phyloP scores from a whole-genome alignment of 768 basidiomycete species.

The Kwoniella sp. region DNA sequence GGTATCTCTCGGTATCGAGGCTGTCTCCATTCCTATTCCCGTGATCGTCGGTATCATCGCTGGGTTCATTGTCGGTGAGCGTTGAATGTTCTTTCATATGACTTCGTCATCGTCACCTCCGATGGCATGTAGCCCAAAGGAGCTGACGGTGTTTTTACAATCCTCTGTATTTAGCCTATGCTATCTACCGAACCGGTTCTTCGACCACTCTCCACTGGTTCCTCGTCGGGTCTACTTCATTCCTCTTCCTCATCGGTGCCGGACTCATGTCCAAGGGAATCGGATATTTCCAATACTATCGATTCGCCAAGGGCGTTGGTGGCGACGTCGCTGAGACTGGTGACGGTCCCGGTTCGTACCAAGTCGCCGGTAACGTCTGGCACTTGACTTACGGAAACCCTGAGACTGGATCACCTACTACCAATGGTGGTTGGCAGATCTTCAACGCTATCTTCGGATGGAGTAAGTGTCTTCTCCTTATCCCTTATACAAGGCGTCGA shows the following conservation, averaged over 20 bases:
- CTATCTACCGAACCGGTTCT: conserved; percentile 55
- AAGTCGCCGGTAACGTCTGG: conserved; percentile 79
- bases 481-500: no score
- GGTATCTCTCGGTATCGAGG: conserved; percentile 78
- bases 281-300: conserved; percentile 70
- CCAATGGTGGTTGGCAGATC: conserved; percentile 58
- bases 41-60: conserved; percentile 80
- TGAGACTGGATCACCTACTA: conserved; percentile 40
- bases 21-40: conserved; percentile 84
- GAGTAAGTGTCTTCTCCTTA: conserved; percentile 36
- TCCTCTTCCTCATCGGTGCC: conserved; percentile 89
- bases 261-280: conserved; percentile 75
- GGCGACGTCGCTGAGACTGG: conserved; percentile 63
- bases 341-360: conserved; percentile 78
- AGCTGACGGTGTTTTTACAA: neutral
- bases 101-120: neutral
- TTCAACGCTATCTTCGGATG: conserved; percentile 68
- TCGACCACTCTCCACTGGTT: conserved; percentile 74
- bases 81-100: no score
- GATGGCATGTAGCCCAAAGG: neutral
- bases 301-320: conserved; percentile 62
- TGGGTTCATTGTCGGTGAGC: conserved; percentile 69
- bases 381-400: conserved; percentile 56
- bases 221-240: conserved; percentile 86
- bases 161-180: conserved; percentile 33